Evolutionary conservation across 2,329 filamentous ascomycete genomes (phyloP), one percentile per base, ranked within the genome.

Genomic region (Rhynchosporium agropyri): DNA sequence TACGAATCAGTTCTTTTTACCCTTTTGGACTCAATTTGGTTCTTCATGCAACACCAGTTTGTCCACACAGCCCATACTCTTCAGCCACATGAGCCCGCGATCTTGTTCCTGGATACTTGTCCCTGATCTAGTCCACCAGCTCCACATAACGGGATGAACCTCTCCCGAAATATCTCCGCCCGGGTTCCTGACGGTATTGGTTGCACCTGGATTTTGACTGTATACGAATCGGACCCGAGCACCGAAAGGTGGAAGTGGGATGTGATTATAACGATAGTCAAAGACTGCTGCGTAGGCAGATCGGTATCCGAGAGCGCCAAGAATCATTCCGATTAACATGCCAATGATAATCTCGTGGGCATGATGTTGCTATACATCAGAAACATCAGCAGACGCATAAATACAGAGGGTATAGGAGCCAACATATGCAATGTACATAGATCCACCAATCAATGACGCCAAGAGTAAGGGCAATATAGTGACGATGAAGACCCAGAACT

Each of bases 321-420:
- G 82, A 61, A 83, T 71, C 1, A 82, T 83, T 4, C 88, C 88
- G 50, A 90, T 87, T 48, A 82, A 68, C 0, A 81, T 86, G 10
- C 88, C 88, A 0, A 84, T 84, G 0, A 89, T 63, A 6, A 89
- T 77, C 59, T 91, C 88, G 63, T 90, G 89, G 83, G 86, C 88
- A 76, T 91, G 86, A 76, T 92, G 89, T 74, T 81, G 89, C 74
- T 89, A 46, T 40, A 33, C 36, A n/a, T 58, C 28, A 26, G 31
- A 20, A 12, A 36, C 31, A 12, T 51, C 7, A 38, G 36, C 6
- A 33, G 15, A 60, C n/a, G 58, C 33, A 53, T 28, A 36, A 31
- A n/a, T 42, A 10, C 15, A 7, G 33, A 57, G 40, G 10, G n/a
- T 13, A 2, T 4, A n/a, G 29, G 29, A n/a, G 62, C 67, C 58